These are phyloP conservation scores for Phaseolus coccineus DNA, from an alignment of 331 rosid genomes.

Conservation along the genomic window DNA sequence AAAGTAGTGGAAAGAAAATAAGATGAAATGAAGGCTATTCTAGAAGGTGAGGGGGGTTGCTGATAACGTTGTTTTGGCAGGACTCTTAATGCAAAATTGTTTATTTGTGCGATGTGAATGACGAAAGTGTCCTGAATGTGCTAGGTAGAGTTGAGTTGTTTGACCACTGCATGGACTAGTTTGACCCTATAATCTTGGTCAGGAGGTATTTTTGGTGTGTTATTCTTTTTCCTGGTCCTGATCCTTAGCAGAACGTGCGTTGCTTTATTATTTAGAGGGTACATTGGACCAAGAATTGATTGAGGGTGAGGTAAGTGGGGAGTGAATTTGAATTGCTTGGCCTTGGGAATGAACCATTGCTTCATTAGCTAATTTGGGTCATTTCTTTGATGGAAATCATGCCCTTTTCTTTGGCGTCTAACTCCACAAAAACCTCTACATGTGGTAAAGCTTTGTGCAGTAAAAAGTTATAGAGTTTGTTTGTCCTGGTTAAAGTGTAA, in stretches of 20 bases:
- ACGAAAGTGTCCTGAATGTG: slow-evolving; percentile 47
- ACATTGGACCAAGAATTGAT: neutral
- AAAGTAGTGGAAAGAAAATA: no score
- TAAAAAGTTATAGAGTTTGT: neutral
- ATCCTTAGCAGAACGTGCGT: neutral
- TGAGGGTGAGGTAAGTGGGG: neutral
- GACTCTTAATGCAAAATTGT: slow-evolving; percentile 18
- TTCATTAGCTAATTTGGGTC: neutral
- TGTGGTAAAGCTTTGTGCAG: neutral
- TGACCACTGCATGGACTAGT: slow-evolving; percentile 69
- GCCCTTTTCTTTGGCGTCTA: neutral
- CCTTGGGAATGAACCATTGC: slow-evolving; percentile 8
- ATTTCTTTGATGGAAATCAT: neutral
- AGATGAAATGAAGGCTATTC: neutral
- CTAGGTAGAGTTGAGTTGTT: slow-evolving; percentile 34
- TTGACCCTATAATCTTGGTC: slow-evolving; percentile 51
- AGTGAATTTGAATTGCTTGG: slow-evolving; percentile 20
- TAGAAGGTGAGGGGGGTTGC: slow-evolving; percentile 7
- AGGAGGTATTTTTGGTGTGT: slow-evolving; percentile 39
- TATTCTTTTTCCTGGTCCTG: neutral
- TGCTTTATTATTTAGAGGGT: neutral
- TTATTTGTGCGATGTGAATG: slow-evolving; percentile 36
- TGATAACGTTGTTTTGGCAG: slow-evolving; percentile 48
- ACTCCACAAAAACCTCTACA: neutral
- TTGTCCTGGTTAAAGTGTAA: neutral